Base-by-base conservation (phyloP, 139 green algal genomes). In the Chara braunii region DNA sequence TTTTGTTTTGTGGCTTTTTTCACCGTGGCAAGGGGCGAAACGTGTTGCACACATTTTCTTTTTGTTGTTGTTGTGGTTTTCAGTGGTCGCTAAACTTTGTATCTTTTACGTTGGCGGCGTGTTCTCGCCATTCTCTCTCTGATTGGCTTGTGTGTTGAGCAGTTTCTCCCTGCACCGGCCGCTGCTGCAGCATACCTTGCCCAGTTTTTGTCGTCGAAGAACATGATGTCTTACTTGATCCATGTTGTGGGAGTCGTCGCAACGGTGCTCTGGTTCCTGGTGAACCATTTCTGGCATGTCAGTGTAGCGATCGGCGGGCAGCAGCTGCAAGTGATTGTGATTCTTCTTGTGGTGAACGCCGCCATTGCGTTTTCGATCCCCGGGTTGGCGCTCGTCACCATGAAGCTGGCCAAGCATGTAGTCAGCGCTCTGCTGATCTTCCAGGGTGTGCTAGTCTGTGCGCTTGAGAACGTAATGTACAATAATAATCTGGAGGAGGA, bases 251-350 rank as follows among this genome's bases (percentile, higher is more conserved):
- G 84, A 1, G 77, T 74, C 1, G 64, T 85, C 28, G 18, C 81
- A 23, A 75, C 43, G 24, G 33, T 50, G 31, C 62, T 31, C 22
- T 94, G 86, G 86, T 87, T 94, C 43, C 14, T 92, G 36, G 51
- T 53, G 34, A 77, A 88, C 55, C 81, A 93, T 75, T 91, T 90
- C 61, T 94, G 87, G 84, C 93, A 94, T 75, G 81, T 98, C 64
- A 83, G 93, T 26, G 69, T 90, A 29, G 8, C 26, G 8, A 42
- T 95, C 28, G 81, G 70, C 29, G 71, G 69, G 36, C 18, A 89
- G 59, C 65, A 68, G 8, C 61, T 97, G 57, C 78, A 79, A 32
- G 61, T n/a, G n/a, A n/a, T n/a, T n/a, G n/a, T n/a, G n/a, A n/a
- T n/a, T n/a, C n/a, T n/a, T n/a, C n/a, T n/a, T n/a, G n/a, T n/a